Evolutionary conservation across 352 stramenopile genomes (phyloP).

Genomic region (Albugo laibachii): DNA sequence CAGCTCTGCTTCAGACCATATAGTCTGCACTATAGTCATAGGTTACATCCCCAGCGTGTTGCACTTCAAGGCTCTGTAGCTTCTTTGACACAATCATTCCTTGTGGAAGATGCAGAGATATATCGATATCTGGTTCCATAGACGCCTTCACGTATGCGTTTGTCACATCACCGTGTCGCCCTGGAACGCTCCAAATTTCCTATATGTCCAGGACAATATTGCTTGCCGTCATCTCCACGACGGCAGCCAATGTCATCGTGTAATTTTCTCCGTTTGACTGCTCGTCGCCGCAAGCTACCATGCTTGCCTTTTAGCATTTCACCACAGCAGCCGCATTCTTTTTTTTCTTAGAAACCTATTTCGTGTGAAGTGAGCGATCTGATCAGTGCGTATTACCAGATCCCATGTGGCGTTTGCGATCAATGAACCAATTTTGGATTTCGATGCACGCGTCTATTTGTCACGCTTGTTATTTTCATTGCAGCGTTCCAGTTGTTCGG

Average conservation of each 20-base stretch:
- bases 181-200: not conserved
- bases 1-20: too few relatives aligned
- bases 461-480: too few relatives aligned
- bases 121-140: not conserved
- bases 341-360: constrained; percentile 7
- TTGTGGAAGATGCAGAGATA: constrained; percentile 1
- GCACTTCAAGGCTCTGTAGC: not conserved
- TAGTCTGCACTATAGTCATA: constrained; percentile 1
- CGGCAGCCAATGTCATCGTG: constrained; percentile 1
- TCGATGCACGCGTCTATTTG: too few relatives aligned
- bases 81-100: not conserved
- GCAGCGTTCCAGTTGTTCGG: too few relatives aligned
- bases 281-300: constrained; percentile 2
- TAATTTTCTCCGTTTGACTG: constrained; percentile 2
- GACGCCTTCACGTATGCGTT: constrained; percentile 2
- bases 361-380: not conserved
- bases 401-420: too few relatives aligned
- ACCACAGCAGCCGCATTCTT: not conserved
- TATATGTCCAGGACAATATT: not conserved
- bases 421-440: too few relatives aligned
- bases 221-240: not conserved
- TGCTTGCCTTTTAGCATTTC: constrained; percentile 4
- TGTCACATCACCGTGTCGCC: constrained; percentile 2
- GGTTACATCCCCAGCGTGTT: not conserved
- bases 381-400: too few relatives aligned